A percentile compares a stretch with the other conserved stretches of the same genome.
phyloP scores from a whole-genome alignment of 352 stramenopile genomes.

The Pythium periplocum region DNA sequence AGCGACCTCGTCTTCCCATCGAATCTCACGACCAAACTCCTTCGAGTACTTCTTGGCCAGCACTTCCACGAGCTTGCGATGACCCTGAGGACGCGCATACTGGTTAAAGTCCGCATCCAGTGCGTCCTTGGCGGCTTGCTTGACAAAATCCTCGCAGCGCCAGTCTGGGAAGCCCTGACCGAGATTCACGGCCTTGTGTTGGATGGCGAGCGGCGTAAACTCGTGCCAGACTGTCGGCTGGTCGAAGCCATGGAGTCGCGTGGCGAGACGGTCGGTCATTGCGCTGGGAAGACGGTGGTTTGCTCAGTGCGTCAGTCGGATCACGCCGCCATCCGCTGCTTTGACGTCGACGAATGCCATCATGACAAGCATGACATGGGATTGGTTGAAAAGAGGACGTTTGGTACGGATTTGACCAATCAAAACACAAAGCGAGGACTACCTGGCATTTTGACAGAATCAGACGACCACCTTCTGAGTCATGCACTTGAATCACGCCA shows the following conservation, averaged over 20 bases:
- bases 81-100: conserved; percentile 90
- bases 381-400: no score
- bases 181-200: conserved; percentile 90
- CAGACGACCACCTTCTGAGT: no score
- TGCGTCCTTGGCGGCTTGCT: conserved; percentile 90
- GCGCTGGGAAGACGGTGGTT: no score
- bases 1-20: conserved; percentile 90
- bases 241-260: conserved; percentile 66
- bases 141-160: conserved; percentile 92
- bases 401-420: no score
- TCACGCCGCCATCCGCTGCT: no score
- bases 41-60: conserved; percentile 90
- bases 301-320: no score
- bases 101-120: conserved; percentile 93
- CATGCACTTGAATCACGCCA: no score
- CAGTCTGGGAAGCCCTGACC: conserved; percentile 94
- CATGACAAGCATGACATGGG: no score
- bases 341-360: no score
- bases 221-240: conserved; percentile 81
- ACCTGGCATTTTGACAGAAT: no score
- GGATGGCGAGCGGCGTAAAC: conserved; percentile 84
- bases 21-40: conserved; percentile 80
- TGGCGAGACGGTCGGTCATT: conserved; percentile 21
- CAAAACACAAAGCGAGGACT: no score
- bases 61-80: conserved; percentile 73